Evolutionary conservation across 805 yeast species (phyloP).

Genomic region (Sungouiozyma ichnusensis): DNA sequence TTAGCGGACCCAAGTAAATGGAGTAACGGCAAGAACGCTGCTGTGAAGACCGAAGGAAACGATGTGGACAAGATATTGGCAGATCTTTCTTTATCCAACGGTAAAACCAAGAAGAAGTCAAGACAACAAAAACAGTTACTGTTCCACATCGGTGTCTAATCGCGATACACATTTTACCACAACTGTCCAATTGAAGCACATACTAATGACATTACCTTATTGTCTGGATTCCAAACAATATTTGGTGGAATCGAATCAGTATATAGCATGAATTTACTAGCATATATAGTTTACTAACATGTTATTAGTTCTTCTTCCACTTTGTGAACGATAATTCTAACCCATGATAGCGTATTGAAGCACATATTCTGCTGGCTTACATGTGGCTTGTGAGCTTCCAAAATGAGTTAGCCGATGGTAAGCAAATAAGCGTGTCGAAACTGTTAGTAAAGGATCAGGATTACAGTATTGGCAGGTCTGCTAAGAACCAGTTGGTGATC

Average conservation of each 20-base stretch:
- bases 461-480: slow-evolving; percentile 24
- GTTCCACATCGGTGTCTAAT: slow-evolving; percentile 39
- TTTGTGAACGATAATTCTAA: too few species aligned
- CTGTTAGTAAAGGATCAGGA: slow-evolving; percentile 8
- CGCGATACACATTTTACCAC: too few species aligned
- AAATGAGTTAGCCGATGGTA: slow-evolving; percentile 15
- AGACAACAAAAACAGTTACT: slow-evolving; percentile 45
- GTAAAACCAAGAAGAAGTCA: slow-evolving; percentile 29
- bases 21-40: slow-evolving; percentile 16
- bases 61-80: slow-evolving; percentile 2
- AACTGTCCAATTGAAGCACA: too few species aligned
- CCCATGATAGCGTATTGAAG: too few species aligned
- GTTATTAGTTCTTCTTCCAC: too few species aligned
- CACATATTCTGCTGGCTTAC: slow-evolving; percentile 19
- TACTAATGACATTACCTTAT: too few species aligned
- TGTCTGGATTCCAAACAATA: too few species aligned
- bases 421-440: slow-evolving; percentile 7
- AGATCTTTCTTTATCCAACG: slow-evolving; percentile 9
- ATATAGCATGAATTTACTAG: not conserved
- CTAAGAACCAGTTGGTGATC: slow-evolving; percentile 18
- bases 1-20: slow-evolving; percentile 31
- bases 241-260: too few species aligned
- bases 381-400: slow-evolving; percentile 23
- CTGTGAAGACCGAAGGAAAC: slow-evolving; percentile 1
- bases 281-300: too few species aligned